Evolutionary conservation across 2,329 filamentous ascomycete genomes (phyloP).

Genomic region (Fusarium zealandicum): DNA sequence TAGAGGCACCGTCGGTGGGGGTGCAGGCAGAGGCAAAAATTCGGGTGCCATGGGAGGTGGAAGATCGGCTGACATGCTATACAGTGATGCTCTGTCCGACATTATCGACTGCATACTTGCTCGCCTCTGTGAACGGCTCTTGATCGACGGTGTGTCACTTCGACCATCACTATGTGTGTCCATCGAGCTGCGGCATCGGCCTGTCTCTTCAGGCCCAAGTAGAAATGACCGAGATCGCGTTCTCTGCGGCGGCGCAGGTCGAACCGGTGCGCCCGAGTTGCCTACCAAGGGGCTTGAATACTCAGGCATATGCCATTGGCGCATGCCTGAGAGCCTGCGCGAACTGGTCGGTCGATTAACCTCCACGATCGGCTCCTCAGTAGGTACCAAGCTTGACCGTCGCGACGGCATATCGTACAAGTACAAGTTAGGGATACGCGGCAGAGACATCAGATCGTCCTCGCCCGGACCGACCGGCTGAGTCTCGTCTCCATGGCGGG

Average conservation of each 20-base stretch:
- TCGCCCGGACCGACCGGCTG: slow-evolving; percentile 12
- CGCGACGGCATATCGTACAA: slow-evolving; percentile 30
- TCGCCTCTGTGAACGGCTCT: slow-evolving; percentile 37
- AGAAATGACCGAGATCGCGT: slow-evolving; percentile 34
- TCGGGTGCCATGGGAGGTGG: slow-evolving; percentile 37
- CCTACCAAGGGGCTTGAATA: slow-evolving; percentile 17
- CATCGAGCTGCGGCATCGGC: slow-evolving; percentile 45
- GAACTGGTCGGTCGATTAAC: slow-evolving; percentile 34
- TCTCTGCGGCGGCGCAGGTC: slow-evolving; percentile 26
- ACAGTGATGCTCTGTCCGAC: slow-evolving; percentile 37
- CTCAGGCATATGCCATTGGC: slow-evolving; percentile 42
- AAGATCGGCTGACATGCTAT: slow-evolving; percentile 36
- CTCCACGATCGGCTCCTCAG: slow-evolving; percentile 26
- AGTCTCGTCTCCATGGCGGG: slow-evolving; percentile 39
- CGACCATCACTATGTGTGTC: slow-evolving; percentile 39
- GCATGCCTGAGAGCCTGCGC: slow-evolving; percentile 44
- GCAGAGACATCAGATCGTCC: slow-evolving; percentile 27
- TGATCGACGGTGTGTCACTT: slow-evolving; percentile 33
- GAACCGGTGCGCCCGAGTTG: slow-evolving; percentile 21
- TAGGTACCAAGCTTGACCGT: slow-evolving; percentile 35
- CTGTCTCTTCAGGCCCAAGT: slow-evolving; percentile 24
- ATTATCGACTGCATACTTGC: slow-evolving; percentile 42
- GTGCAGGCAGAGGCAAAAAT: slow-evolving; percentile 37
- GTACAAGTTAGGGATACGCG: slow-evolving; percentile 16
- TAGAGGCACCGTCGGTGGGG: slow-evolving; percentile 43